phyloP scores from a whole-genome alignment of 139 green algal species.

The Chlorella sp. region DNA sequence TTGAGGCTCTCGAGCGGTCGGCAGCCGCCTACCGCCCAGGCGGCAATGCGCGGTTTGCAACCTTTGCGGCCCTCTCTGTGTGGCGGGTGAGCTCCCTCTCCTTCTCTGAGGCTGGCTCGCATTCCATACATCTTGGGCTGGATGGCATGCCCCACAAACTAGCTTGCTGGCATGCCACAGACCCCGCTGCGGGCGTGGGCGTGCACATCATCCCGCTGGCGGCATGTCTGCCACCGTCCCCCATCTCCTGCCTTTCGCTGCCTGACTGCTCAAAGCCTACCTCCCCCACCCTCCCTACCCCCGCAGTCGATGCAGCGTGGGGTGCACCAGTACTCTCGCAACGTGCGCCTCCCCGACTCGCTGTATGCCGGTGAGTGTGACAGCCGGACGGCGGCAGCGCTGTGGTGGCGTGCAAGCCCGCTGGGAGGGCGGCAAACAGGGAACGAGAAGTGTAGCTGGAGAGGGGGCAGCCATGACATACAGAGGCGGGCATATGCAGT shows the following conservation, averaged over 20 bases:
- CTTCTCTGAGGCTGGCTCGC: too few relatives aligned
- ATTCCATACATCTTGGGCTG: too few relatives aligned
- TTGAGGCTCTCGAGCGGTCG: neutral
- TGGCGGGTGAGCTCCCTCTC: neutral
- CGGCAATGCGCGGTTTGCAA: neutral
- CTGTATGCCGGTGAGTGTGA: neutral
- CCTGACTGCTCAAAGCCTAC: neutral
- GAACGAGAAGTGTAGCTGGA: too few relatives aligned
- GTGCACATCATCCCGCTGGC: too few relatives aligned
- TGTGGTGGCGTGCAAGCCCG: neutral
- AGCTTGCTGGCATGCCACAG: too few relatives aligned
- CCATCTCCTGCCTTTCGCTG: too few relatives aligned
- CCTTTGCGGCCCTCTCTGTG: neutral
- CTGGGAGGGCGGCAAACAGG: neutral
- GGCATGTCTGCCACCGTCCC: too few relatives aligned
- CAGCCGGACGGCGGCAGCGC: too few relatives aligned
- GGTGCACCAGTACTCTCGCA: constrained; percentile 1
- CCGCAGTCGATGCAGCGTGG: neutral
- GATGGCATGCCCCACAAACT: too few relatives aligned
- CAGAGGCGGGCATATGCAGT: too few relatives aligned
- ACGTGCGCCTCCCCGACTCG: neutral
- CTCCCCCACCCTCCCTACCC: neutral
- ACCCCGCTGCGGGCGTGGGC: too few relatives aligned
- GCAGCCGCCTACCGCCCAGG: neutral
- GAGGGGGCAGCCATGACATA: too few relatives aligned